Evolutionary conservation across 2,329 filamentous ascomycete species (phyloP).

Genomic region (Exophiala bonariae): DNA sequence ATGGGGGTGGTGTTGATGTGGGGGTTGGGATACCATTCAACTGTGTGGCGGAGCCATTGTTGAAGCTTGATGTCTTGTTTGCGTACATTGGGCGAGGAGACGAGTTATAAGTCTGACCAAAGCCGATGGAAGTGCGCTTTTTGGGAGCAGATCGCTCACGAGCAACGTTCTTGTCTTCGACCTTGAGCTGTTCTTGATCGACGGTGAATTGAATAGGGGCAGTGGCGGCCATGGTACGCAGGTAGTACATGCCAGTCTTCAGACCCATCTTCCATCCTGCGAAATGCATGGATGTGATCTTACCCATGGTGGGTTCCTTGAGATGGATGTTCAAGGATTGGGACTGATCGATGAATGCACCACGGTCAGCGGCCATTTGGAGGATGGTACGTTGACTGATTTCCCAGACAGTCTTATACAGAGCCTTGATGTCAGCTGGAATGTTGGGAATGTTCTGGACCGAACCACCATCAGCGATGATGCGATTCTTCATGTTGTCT

Average conservation of each 20-base stretch:
- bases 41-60: conserved; percentile 38
- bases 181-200: conserved; percentile 90
- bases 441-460: conserved; percentile 98
- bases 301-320: conserved; percentile 99
- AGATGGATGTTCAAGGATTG: conserved; percentile 99
- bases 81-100: conserved; percentile 69
- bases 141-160: conserved; percentile 55
- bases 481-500: conserved; percentile 99
- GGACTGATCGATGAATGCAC: conserved; percentile 98
- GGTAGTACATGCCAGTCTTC: conserved; percentile 99
- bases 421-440: conserved; percentile 87
- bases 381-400: conserved; percentile 94
- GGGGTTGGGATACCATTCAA: conserved; percentile 69
- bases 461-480: conserved; percentile 94
- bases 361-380: conserved; percentile 97
- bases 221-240: conserved; percentile 94
- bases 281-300: conserved; percentile 99
- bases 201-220: conserved; percentile 99
- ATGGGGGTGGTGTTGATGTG: conserved; percentile 61
- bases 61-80: conserved; percentile 45
- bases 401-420: conserved; percentile 99
- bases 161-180: conserved; percentile 76
- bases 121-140: conserved; percentile 67
- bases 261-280: conserved; percentile 98
- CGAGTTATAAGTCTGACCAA: conserved; percentile 58